phyloP scores from a whole-genome alignment of 106 monocot species.

The Dendrobium chrysotoxum region DNA sequence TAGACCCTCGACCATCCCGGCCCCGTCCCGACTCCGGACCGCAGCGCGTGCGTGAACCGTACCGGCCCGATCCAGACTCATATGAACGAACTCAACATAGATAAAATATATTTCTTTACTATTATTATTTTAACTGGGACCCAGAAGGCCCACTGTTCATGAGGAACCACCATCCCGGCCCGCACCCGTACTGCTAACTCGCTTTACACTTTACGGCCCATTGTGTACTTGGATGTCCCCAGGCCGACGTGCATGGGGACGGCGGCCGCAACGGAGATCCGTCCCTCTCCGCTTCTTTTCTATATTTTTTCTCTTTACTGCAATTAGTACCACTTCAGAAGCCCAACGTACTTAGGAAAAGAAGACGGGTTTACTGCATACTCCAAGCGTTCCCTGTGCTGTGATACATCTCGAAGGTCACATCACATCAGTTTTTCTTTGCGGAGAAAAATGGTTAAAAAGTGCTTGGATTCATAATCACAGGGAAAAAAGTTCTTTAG shows the following conservation, averaged over 20 bases:
- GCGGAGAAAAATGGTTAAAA: neutral
- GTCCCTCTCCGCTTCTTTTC: neutral
- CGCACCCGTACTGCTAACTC: neutral
- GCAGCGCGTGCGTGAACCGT: no score
- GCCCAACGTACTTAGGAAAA: neutral
- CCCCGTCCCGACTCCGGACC: no score
- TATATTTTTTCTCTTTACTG: neutral
- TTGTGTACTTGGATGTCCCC: neutral
- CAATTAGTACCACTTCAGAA: neutral
- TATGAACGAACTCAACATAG: no score
- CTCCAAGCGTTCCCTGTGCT: neutral
- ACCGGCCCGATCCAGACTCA: no score
- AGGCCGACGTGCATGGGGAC: neutral
- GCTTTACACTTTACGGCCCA: neutral
- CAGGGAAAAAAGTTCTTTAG: neutral
- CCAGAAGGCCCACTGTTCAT: no score
- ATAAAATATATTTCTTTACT: no score
- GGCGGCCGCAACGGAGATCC: neutral
- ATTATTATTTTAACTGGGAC: no score
- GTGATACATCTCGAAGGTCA: neutral
- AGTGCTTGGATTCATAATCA: neutral
- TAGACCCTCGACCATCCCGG: no score
- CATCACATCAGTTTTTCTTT: neutral
- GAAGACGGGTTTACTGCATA: neutral
- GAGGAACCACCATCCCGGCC: neutral